Evolutionary conservation across 1,139 yeast genomes (phyloP).

Genomic region (Oligophagozyma castellii): DNA sequence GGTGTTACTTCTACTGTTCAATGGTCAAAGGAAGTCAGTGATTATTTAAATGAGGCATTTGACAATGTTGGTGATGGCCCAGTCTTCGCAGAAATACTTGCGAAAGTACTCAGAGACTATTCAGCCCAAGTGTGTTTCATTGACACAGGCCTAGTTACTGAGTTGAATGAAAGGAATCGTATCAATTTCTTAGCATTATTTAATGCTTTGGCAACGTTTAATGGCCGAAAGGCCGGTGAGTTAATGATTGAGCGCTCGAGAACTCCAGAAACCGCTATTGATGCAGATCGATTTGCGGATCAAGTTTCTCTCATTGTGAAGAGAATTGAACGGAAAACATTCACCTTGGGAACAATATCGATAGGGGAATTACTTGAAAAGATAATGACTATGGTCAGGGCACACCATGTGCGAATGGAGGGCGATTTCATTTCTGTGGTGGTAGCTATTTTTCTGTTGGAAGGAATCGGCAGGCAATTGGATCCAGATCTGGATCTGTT

Average conservation of each 20-base stretch:
- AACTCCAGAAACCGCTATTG: conserved; percentile 84
- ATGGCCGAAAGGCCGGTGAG: conserved; percentile 91
- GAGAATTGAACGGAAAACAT: conserved; percentile 73
- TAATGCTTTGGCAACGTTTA: conserved; percentile 79
- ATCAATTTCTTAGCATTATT: conserved; percentile 80
- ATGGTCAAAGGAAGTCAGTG: conserved; percentile 34
- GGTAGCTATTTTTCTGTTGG: conserved; percentile 75
- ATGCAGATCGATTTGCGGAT: conserved; percentile 72
- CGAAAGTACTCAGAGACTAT: conserved; percentile 39
- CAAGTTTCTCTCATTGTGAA: conserved; percentile 76
- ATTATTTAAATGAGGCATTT: conserved; percentile 12
- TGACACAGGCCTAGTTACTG: conserved; percentile 90
- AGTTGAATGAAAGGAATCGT: conserved; percentile 62
- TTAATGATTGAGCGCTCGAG: conserved; percentile 88
- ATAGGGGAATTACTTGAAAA: conserved; percentile 84
- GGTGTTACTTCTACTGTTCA: conserved; percentile 22
- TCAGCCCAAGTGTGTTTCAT: conserved; percentile 82
- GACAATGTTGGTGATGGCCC: conserved; percentile 24
- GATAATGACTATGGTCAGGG: conserved; percentile 80
- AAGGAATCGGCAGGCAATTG: conserved; percentile 88
- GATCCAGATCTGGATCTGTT: conserved; percentile 88
- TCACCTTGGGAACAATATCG: conserved; percentile 82
- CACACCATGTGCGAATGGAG: conserved; percentile 94
- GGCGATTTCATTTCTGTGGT: conserved; percentile 92
- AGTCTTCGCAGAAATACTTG: conserved; percentile 39